Conservation (phyloP, 2,329 filamentous ascomycete genomes). For the Dryadomyces quercus-mongolicae region DNA sequence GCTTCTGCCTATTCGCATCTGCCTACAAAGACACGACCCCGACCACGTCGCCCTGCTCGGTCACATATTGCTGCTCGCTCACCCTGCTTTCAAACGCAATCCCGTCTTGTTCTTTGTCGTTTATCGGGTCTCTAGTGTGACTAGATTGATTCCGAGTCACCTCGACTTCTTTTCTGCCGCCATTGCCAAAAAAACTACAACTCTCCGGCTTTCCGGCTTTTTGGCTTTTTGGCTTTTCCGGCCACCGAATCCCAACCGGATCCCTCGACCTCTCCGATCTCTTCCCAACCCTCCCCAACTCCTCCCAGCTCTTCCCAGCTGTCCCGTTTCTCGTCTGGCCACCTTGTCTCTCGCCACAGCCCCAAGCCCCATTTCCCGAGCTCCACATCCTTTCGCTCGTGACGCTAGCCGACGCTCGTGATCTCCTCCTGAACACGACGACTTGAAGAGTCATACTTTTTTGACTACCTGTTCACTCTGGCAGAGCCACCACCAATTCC, state of each 20-base stretch:
- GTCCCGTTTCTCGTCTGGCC: background rate
- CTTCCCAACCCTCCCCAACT: background rate
- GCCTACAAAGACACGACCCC: background rate
- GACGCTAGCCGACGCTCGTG: conserved; percentile 4
- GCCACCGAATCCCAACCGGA: too few relatives aligned
- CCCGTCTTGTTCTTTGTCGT: conserved; percentile 3
- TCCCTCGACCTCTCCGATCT: background rate
- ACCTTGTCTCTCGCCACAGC: background rate
- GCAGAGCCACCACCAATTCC: conserved; percentile 18
- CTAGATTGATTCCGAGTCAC: conserved; percentile 7
- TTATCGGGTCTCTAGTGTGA: conserved; percentile 9
- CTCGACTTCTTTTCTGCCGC: background rate
- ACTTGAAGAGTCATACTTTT: conserved; percentile 33
- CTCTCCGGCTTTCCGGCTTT: background rate
- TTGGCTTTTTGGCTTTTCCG: too few relatives aligned
- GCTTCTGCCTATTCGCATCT: background rate
- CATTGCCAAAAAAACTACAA: background rate
- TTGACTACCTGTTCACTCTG: conserved; percentile 29
- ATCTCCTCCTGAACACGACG: conserved; percentile 19
- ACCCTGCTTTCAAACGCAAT: background rate
- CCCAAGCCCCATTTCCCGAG: background rate
- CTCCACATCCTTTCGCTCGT: background rate
- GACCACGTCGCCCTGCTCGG: too few relatives aligned
- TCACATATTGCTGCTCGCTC: too few relatives aligned
- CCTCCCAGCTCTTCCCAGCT: background rate